Conservation (phyloP, 305 asterid genomes). For the Rubia balearica region DNA sequence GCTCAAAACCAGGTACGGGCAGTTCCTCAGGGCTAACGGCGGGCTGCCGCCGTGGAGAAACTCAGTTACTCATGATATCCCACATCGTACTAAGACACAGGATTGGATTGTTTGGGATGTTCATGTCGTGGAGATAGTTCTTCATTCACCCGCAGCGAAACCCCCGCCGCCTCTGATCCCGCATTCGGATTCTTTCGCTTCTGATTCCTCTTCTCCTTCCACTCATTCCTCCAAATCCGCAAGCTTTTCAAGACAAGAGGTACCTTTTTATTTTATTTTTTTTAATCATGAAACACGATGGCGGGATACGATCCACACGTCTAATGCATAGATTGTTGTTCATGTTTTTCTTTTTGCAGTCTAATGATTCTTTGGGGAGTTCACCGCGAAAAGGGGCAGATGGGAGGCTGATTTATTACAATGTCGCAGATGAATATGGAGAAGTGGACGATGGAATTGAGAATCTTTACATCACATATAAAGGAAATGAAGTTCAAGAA, state of each 20-base stretch:
- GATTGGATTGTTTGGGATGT: slow-evolving; percentile 93
- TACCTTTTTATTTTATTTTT: neutral
- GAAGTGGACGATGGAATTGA: slow-evolving; percentile 54
- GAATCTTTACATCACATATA: slow-evolving; percentile 54
- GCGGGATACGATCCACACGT: neutral
- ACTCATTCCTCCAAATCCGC: slow-evolving; percentile 28
- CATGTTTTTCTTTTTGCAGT: slow-evolving; percentile 34
- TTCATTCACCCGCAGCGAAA: slow-evolving; percentile 31
- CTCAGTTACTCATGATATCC: slow-evolving; percentile 82
- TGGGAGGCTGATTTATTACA: slow-evolving; percentile 65
- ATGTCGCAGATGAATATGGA: slow-evolving; percentile 61
- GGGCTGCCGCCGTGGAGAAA: slow-evolving; percentile 97
- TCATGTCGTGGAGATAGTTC: slow-evolving; percentile 50
- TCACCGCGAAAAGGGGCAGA: slow-evolving; percentile 55
- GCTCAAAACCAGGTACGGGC: slow-evolving; percentile 40
- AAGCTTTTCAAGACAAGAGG: slow-evolving; percentile 34
- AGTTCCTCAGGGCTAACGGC: slow-evolving; percentile 68
- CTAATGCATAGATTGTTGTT: neutral
- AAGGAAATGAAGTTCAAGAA: slow-evolving; percentile 59
- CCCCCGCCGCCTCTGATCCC: slow-evolving; percentile 32
- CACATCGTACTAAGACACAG: slow-evolving; percentile 61
- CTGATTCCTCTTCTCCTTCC: slow-evolving; percentile 27
- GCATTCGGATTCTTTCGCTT: slow-evolving; percentile 33
- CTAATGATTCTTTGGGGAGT: slow-evolving; percentile 35
- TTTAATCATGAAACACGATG: too few relatives aligned